A percentile compares a stretch with the other conserved stretches of the same genome.
Conservation (phyloP, 2,329 filamentous ascomycete species). For the Fusarium buharicum region DNA sequence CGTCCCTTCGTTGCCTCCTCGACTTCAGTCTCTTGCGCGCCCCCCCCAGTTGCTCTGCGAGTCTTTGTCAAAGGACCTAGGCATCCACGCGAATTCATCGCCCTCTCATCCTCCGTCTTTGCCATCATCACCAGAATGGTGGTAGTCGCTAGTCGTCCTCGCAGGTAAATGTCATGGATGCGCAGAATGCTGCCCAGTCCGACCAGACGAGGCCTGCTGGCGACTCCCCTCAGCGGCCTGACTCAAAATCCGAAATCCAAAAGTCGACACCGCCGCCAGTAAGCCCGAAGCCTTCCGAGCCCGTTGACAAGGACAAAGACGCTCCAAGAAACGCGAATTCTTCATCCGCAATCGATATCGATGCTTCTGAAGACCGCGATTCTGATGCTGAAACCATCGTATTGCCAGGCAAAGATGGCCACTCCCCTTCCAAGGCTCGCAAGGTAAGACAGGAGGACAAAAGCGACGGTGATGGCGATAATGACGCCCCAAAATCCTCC, state of each 20-base stretch:
- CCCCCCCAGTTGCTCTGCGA: slow-evolving; percentile 19
- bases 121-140: slow-evolving; percentile 64
- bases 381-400: slow-evolving; percentile 80
- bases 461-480: slow-evolving; percentile 63
- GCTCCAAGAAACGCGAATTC: slow-evolving; percentile 50
- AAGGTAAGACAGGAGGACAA: slow-evolving; percentile 74
- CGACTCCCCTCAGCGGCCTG: slow-evolving; percentile 62
- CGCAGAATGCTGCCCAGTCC: slow-evolving; percentile 73
- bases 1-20: slow-evolving; percentile 17
- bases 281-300: slow-evolving; percentile 39
- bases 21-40: slow-evolving; percentile 22
- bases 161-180: slow-evolving; percentile 74
- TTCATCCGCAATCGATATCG: slow-evolving; percentile 45
- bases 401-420: slow-evolving; percentile 70
- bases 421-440: slow-evolving; percentile 70
- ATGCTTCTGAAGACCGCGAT: slow-evolving; percentile 65
- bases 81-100: slow-evolving; percentile 45
- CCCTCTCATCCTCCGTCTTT: slow-evolving; percentile 33
- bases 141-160: slow-evolving; percentile 61
- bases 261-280: slow-evolving; percentile 42
- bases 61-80: slow-evolving; percentile 28
- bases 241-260: slow-evolving; percentile 36
- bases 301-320: slow-evolving; percentile 39
- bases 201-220: slow-evolving; percentile 67
- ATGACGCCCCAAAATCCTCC: slow-evolving; percentile 54